Evolutionary conservation across 148 eudicot species (phyloP).

Genomic region (Vaccinium myrtillus): DNA sequence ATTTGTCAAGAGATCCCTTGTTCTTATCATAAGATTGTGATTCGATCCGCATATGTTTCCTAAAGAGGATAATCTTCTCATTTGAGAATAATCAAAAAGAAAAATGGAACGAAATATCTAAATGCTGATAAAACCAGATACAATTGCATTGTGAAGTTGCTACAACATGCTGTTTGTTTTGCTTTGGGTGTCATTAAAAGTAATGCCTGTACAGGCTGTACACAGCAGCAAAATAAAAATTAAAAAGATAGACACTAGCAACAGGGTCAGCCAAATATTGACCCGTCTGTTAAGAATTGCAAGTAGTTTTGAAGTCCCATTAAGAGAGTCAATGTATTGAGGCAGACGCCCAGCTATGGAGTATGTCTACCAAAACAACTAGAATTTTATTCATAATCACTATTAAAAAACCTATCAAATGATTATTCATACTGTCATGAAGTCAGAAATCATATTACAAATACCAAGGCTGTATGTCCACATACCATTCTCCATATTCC

Average conservation of each 20-base stretch:
- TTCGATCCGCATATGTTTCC: background rate
- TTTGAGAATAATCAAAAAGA: background rate
- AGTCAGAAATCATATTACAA: background rate
- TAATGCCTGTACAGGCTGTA: background rate
- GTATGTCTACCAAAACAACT: background rate
- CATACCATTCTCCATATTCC: background rate
- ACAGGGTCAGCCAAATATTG: background rate
- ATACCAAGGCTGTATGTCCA: background rate
- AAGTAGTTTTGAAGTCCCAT: background rate
- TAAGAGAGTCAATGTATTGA: background rate
- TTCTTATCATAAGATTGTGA: background rate
- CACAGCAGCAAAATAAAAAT: background rate
- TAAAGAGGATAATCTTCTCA: background rate
- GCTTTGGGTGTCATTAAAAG: background rate
- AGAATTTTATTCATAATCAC: background rate
- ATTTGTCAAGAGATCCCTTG: background rate
- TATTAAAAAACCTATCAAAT: no score
- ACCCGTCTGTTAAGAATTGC: background rate
- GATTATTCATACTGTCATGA: background rate
- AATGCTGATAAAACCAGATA: slow-evolving; percentile 6
- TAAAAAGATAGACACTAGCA: background rate
- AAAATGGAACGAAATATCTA: background rate
- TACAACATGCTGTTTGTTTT: background rate
- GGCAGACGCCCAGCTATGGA: background rate
- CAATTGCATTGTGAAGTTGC: background rate